Conservation (phyloP, 2,329 filamentous ascomycete species). For the Trichocomaceae sp. region DNA sequence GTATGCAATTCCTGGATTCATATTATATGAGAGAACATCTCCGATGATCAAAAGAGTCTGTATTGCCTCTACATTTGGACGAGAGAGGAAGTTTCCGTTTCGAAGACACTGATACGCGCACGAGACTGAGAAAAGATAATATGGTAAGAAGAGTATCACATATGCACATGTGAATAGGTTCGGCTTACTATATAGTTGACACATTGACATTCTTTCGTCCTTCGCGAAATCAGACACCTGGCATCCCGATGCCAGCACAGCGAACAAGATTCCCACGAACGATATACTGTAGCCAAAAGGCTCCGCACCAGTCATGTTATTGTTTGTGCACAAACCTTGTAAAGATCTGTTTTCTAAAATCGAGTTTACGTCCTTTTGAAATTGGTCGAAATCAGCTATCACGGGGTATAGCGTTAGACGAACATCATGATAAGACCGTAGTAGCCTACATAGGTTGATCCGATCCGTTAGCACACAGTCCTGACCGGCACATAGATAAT, state of each 20-base stretch:
- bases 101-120: conserved; percentile 60
- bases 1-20: conserved; percentile 60
- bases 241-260: conserved; percentile 55
- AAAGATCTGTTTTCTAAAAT: conserved; percentile 48
- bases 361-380: conserved; percentile 49
- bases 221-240: conserved; percentile 53
- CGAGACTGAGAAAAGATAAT: conserved; percentile 41
- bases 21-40: conserved; percentile 56
- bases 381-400: conserved; percentile 48
- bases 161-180: neutral
- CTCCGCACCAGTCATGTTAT: conserved; percentile 33
- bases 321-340: conserved; percentile 26
- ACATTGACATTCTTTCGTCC: conserved; percentile 56
- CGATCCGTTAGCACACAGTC: neutral
- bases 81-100: conserved; percentile 59
- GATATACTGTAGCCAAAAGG: conserved; percentile 54
- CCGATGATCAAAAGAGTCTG: conserved; percentile 57
- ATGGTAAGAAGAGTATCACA: conserved; percentile 22
- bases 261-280: conserved; percentile 55
- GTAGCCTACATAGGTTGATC: conserved; percentile 37
- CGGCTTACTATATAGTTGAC: conserved; percentile 53
- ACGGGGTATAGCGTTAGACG: conserved; percentile 56
- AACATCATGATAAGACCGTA: conserved; percentile 52
- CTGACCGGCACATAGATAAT: neutral
- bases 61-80: conserved; percentile 55